These are phyloP conservation scores for Mycena metata DNA, from an alignment of 768 basidiomycete species.

Conservation along the genomic window DNA sequence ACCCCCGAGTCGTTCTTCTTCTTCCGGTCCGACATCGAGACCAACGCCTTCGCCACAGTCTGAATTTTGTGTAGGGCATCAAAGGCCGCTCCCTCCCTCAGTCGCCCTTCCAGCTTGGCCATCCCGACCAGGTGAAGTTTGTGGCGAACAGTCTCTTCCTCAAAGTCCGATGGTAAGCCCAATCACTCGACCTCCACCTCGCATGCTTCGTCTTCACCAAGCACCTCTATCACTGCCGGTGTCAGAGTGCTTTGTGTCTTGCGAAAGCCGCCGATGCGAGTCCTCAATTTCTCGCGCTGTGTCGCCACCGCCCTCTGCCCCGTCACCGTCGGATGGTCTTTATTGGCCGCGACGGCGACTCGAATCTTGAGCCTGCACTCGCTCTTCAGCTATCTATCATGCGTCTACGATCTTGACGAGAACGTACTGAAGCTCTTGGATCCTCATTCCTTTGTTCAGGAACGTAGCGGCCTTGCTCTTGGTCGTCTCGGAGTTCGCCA, in stretches of 20 bases:
- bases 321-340: not conserved
- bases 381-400: not conserved
- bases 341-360: not conserved
- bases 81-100: conserved; percentile 14
- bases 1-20: conserved; percentile 6
- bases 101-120: not conserved
- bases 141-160: not conserved
- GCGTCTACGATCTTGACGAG: not conserved
- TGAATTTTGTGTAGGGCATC: conserved; percentile 1
- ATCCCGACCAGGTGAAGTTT: not conserved
- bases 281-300: no score
- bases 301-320: no score
- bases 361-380: not conserved
- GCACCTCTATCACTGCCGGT: not conserved
- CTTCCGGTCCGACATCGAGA: not conserved
- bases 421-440: conserved; percentile 2
- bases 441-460: not conserved
- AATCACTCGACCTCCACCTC: not conserved
- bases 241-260: no score
- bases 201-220: not conserved
- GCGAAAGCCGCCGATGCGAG: no score
- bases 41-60: not conserved
- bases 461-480: not conserved
- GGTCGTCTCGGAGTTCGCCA: not conserved
- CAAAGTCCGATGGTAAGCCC: conserved; percentile 3